These are phyloP conservation scores for Cicer pinnatifidum DNA, from an alignment of 306 rosid genomes.

Conservation along the genomic window DNA sequence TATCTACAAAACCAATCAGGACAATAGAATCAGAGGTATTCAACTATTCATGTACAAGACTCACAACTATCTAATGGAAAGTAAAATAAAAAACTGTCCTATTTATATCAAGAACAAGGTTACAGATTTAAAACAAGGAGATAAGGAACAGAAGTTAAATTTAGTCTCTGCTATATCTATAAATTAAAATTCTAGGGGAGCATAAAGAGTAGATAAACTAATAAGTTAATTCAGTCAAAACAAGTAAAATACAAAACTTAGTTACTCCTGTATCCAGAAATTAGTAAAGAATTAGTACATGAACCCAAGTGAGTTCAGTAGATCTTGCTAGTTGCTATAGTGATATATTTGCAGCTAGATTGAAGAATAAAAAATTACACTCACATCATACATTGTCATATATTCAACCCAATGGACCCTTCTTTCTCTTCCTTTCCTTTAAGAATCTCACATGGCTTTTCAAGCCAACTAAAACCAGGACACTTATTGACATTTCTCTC, in stretches of 20 bases:
- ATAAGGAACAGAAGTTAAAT: not conserved
- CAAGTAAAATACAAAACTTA: not conserved
- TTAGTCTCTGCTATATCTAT: not conserved
- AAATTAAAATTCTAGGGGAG: not conserved
- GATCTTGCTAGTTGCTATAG: constrained; percentile 7
- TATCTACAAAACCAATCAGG: not conserved
- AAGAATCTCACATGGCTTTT: constrained; percentile 38
- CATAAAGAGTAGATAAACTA: not conserved
- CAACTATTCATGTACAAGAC: too few relatives aligned
- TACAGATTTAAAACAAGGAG: not conserved
- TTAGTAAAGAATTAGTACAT: not conserved
- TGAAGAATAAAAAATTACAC: not conserved
- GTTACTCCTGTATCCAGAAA: not conserved
- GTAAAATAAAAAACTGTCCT: not conserved
- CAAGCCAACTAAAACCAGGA: constrained; percentile 63
- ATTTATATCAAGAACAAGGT: not conserved
- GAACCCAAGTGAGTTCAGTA: constrained; percentile 24
- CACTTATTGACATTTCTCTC: constrained; percentile 50
- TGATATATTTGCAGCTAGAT: constrained; percentile 18
- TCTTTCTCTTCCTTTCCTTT: constrained; percentile 29
- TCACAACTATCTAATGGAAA: constrained; percentile 21
- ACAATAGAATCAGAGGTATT: not conserved
- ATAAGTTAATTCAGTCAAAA: not conserved
- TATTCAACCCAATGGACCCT: constrained; percentile 1
- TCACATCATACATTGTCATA: constrained; percentile 20